A percentile compares a stretch with the other conserved stretches of the same genome.
These are phyloP conservation scores for Zygosaccharomyces lentus DNA, from an alignment of 805 yeast species.

Conservation along the genomic window DNA sequence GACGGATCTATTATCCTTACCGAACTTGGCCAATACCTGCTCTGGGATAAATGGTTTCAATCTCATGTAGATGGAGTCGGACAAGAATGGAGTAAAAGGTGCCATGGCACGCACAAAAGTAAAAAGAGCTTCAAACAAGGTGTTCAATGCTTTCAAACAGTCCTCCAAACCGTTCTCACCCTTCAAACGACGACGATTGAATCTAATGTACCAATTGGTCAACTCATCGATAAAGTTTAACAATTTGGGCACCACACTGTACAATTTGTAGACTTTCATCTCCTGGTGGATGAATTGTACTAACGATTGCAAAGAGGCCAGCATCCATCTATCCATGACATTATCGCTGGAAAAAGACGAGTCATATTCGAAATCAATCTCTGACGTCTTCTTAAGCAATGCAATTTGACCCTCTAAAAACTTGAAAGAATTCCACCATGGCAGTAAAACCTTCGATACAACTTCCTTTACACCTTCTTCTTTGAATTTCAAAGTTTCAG, in stretches of 20 bases:
- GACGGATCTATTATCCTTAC: conserved; percentile 71
- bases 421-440: conserved; percentile 98
- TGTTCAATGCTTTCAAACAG: conserved; percentile 80
- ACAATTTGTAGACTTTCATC: conserved; percentile 85
- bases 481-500: conserved; percentile 93
- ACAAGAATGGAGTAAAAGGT: conserved; percentile 94
- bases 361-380: conserved; percentile 68
- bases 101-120: conserved; percentile 95
- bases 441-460: conserved; percentile 89
- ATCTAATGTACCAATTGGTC: conserved; percentile 98
- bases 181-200: conserved; percentile 96
- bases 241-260: conserved; percentile 93
- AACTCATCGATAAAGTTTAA: conserved; percentile 85
- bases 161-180: conserved; percentile 87
- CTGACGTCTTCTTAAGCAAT: conserved; percentile 70
- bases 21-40: conserved; percentile 48
- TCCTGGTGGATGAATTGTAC: conserved; percentile 81
- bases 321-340: conserved; percentile 96
- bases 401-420: conserved; percentile 94
- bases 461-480: conserved; percentile 99
- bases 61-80: conserved; percentile 83
- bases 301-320: conserved; percentile 93
- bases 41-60: conserved; percentile 59
- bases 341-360: conserved; percentile 62
- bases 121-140: conserved; percentile 84